These are phyloP conservation scores for Iris pallida DNA, from an alignment of 116 monocot species.

Conservation along the genomic window DNA sequence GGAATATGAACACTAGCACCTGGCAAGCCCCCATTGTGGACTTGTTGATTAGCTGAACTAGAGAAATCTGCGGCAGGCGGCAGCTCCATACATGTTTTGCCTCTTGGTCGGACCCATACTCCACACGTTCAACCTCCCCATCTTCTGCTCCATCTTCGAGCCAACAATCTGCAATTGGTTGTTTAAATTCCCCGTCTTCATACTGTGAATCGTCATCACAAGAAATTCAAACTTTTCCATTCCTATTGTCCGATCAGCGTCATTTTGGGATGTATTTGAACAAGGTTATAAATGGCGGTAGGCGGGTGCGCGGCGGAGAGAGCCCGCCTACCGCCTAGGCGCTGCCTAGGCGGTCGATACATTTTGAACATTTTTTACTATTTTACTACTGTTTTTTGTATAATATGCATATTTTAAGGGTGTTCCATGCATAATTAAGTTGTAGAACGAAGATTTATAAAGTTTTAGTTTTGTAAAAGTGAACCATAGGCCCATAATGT, in stretches of 20 bases:
- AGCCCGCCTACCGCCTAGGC: no score
- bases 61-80: slow-evolving; percentile 24
- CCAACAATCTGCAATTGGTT: slow-evolving; percentile 48
- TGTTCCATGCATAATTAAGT: no score
- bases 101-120: slow-evolving; percentile 51
- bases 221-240: slow-evolving; percentile 36
- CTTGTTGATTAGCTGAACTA: slow-evolving; percentile 13
- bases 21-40: slow-evolving; percentile 9
- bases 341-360: no score
- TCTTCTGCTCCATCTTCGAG: slow-evolving; percentile 41
- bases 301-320: no score
- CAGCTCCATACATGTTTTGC: slow-evolving; percentile 24
- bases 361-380: no score
- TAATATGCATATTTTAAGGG: no score
- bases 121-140: slow-evolving; percentile 47
- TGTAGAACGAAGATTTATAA: no score
- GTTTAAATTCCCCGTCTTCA: slow-evolving; percentile 93
- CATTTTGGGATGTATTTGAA: slow-evolving; percentile 36
- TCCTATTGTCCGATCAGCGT: slow-evolving; percentile 21
- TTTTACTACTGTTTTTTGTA: no score
- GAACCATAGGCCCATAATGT: no score
- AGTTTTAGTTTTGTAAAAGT: no score
- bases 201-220: slow-evolving; percentile 84
- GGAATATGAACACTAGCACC: slow-evolving; percentile 6
- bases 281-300: no score